Evolutionary conservation across 2,329 filamentous ascomycete genomes (phyloP).

Genomic region (Verticillium dahliae): DNA sequence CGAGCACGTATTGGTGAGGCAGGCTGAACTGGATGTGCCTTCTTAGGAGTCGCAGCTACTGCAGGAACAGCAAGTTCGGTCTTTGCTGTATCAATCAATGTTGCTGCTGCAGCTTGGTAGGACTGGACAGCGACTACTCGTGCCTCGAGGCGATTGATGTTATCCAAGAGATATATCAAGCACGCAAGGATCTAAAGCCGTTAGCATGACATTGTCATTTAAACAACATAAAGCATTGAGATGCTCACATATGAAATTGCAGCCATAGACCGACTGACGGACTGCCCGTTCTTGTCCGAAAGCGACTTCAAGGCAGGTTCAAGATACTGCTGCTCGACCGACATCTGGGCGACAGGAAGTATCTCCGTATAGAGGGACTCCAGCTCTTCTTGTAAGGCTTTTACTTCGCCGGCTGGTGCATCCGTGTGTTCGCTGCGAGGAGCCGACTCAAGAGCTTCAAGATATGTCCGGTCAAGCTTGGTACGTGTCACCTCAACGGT

Average conservation of each 20-base stretch:
- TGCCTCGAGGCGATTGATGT: conserved; percentile 32
- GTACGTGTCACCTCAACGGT: conserved; percentile 49
- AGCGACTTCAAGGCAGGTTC: conserved; percentile 49
- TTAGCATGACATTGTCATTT: conserved; percentile 13
- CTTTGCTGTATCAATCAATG: conserved; percentile 34
- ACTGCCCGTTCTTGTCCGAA: conserved; percentile 34
- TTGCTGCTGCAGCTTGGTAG: conserved; percentile 32
- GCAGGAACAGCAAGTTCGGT: conserved; percentile 29
- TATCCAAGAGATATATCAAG: conserved; percentile 42
- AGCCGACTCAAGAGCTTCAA: conserved; percentile 35
- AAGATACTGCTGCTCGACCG: conserved; percentile 60
- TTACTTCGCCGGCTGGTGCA: conserved; percentile 32
- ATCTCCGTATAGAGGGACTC: conserved; percentile 66
- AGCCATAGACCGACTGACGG: conserved; percentile 34
- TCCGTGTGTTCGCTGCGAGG: conserved; percentile 6
- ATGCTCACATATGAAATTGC: conserved; percentile 45
- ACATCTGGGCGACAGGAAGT: conserved; percentile 63
- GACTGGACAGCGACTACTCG: conserved; percentile 38
- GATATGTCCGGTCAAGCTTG: conserved; percentile 47
- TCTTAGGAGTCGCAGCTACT: conserved; percentile 12
- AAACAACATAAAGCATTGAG: not conserved
- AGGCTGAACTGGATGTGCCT: conserved; percentile 15
- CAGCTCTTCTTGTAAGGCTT: conserved; percentile 54
- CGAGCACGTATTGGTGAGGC: conserved; percentile 25
- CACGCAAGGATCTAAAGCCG: conserved; percentile 40